These are phyloP conservation scores for Suillus hirtellus DNA, from an alignment of 768 basidiomycete species.

Conservation along the genomic window DNA sequence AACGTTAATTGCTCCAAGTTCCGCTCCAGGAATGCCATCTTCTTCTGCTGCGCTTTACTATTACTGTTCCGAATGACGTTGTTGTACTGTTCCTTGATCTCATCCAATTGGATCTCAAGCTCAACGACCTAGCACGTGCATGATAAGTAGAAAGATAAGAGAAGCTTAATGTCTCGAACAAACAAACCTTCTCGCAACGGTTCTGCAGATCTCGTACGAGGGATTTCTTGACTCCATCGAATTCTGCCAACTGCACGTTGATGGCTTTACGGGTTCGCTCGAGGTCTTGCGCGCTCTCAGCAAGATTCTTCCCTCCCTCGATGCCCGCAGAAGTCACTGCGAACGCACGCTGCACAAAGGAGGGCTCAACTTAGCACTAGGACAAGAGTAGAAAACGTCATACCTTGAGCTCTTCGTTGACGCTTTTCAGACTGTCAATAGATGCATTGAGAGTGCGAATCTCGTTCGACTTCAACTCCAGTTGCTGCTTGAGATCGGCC, in stretches of 20 bases:
- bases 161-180: constrained; percentile 15
- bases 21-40: constrained; percentile 97
- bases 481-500: constrained; percentile 83
- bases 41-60: constrained; percentile 97
- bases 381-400: constrained; percentile 18
- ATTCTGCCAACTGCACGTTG: constrained; percentile 97
- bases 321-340: constrained; percentile 97
- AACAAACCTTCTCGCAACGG: constrained; percentile 97
- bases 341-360: constrained; percentile 78
- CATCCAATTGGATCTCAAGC: constrained; percentile 97
- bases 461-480: constrained; percentile 83
- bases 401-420: constrained; percentile 98
- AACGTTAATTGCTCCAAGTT: constrained; percentile 93
- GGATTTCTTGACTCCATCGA: constrained; percentile 98
- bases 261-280: constrained; percentile 96
- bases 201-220: constrained; percentile 99
- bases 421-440: constrained; percentile 90
- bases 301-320: constrained; percentile 95
- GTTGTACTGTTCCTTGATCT: constrained; percentile 98
- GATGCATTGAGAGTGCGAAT: constrained; percentile 80
- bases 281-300: constrained; percentile 95
- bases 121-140: constrained; percentile 79
- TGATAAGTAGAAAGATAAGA: constrained; percentile 11
- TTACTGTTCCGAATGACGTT: constrained; percentile 98
- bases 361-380: constrained; percentile 6